phyloP scores from a whole-genome alignment of 345 rosid species.

The Gossypium ekmanianum region DNA sequence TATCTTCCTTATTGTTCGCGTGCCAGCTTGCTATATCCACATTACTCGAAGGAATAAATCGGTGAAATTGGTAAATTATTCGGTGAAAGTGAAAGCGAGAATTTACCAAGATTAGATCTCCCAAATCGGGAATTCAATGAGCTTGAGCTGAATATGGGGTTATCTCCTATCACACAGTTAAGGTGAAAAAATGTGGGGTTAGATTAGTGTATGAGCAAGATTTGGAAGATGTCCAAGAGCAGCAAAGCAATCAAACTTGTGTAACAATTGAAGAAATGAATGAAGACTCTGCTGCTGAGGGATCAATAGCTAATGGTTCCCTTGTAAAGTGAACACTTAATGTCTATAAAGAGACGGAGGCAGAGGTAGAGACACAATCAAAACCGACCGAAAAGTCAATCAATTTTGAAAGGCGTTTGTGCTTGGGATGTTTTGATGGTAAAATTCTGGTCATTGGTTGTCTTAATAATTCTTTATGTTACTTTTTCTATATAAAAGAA shows the following conservation, averaged over 20 bases:
- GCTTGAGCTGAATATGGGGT: background rate
- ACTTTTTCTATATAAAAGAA: too few species aligned
- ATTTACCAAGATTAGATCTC: too few species aligned
- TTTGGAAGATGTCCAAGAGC: too few species aligned
- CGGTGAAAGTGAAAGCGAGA: too few species aligned
- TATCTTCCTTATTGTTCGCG: background rate
- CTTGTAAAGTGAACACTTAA: too few species aligned
- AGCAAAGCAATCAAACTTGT: too few species aligned
- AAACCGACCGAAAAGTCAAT: background rate
- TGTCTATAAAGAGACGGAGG: background rate
- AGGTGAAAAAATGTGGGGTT: slow-evolving; percentile 3
- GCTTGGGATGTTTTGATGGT: background rate
- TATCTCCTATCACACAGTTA: background rate
- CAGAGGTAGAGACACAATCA: background rate
- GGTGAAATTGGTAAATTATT: too few species aligned
- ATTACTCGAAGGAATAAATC: too few species aligned
- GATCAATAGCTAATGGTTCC: too few species aligned
- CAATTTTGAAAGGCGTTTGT: background rate
- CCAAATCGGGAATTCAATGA: background rate
- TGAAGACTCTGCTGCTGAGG: too few species aligned
- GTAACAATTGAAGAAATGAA: background rate
- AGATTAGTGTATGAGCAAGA: background rate
- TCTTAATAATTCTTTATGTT: too few species aligned
- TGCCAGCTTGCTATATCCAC: background rate
- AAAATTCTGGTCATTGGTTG: background rate